Evolutionary conservation across 306 rosid species (phyloP).

Genomic region (Prunus campanulata): DNA sequence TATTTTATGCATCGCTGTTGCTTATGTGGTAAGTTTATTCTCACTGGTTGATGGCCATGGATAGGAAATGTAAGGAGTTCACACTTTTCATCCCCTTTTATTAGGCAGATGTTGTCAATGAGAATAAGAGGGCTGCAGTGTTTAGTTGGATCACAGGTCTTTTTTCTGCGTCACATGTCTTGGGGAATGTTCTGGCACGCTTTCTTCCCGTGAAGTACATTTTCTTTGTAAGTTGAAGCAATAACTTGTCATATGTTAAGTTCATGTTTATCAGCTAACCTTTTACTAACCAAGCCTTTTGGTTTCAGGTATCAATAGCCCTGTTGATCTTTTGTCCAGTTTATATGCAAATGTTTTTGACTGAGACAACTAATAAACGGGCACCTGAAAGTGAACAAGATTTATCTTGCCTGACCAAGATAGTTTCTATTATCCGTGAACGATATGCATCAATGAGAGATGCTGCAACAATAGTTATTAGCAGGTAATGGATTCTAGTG

Average conservation of each 20-base stretch:
- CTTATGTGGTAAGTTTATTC: conserved; percentile 54
- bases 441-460: conserved; percentile 60
- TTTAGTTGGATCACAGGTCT: conserved; percentile 71
- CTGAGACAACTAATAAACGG: conserved; percentile 36
- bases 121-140: conserved; percentile 50
- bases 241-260: background rate
- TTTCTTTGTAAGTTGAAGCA: conserved; percentile 35
- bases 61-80: background rate
- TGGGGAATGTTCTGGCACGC: conserved; percentile 56
- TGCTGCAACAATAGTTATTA: conserved; percentile 55
- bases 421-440: conserved; percentile 32
- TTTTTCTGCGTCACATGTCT: conserved; percentile 57
- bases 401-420: conserved; percentile 41
- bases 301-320: conserved; percentile 62
- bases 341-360: conserved; percentile 69
- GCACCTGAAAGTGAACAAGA: conserved; percentile 25
- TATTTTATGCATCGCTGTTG: conserved; percentile 60
- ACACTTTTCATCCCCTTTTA: conserved; percentile 10
- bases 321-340: conserved; percentile 54
- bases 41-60: background rate
- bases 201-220: conserved; percentile 53
- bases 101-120: conserved; percentile 65
- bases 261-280: background rate
- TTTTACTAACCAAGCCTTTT: background rate
- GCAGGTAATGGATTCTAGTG: conserved; percentile 42